phyloP scores from a whole-genome alignment of 23 red algal species.

The Pyropia yezoensis region DNA sequence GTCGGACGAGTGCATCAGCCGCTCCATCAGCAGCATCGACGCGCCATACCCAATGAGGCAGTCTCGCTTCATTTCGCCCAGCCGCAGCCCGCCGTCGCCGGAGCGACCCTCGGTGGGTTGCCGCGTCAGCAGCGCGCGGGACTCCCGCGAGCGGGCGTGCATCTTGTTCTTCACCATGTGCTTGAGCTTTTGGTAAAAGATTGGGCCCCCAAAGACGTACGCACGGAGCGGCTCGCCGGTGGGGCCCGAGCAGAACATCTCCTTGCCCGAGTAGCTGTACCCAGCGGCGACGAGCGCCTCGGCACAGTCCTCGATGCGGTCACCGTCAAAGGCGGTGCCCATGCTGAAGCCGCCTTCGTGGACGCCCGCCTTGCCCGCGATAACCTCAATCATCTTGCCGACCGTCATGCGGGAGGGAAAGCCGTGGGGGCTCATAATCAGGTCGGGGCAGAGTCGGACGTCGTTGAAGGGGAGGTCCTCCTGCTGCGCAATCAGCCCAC shows the following conservation, averaged over 20 bases:
- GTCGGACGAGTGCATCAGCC: slow-evolving; percentile 76
- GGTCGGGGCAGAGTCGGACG: slow-evolving; percentile 78
- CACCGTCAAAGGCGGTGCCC: slow-evolving; percentile 83
- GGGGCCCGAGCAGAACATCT: slow-evolving; percentile 82
- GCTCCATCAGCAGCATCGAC: slow-evolving; percentile 80
- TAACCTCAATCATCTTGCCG: slow-evolving; percentile 94
- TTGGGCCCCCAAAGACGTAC: slow-evolving; percentile 88
- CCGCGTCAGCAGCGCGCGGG: slow-evolving; percentile 57
- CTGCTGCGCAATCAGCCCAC: slow-evolving; percentile 65
- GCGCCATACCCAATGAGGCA: slow-evolving; percentile 85
- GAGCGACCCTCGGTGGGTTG: slow-evolving; percentile 73
- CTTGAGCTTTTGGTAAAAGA: slow-evolving; percentile 93
- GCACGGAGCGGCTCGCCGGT: slow-evolving; percentile 82
- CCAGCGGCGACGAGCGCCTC: slow-evolving; percentile 43
- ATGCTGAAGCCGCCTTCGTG: slow-evolving; percentile 65
- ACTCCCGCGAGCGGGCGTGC: slow-evolving; percentile 60
- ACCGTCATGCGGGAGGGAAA: slow-evolving; percentile 94
- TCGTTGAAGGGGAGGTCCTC: slow-evolving; percentile 94
- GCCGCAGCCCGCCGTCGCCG: slow-evolving; percentile 78
- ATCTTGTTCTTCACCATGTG: slow-evolving; percentile 99
- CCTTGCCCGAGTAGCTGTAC: slow-evolving; percentile 85
- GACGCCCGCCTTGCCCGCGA: slow-evolving; percentile 85
- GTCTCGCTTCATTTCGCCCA: slow-evolving; percentile 99
- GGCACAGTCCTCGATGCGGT: slow-evolving; percentile 50
- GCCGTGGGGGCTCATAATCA: slow-evolving; percentile 97